A percentile compares a stretch with the other conserved stretches of the same genome.
These are phyloP conservation scores for Castanea crenata DNA, from an alignment of 306 rosid genomes.

Conservation along the genomic window DNA sequence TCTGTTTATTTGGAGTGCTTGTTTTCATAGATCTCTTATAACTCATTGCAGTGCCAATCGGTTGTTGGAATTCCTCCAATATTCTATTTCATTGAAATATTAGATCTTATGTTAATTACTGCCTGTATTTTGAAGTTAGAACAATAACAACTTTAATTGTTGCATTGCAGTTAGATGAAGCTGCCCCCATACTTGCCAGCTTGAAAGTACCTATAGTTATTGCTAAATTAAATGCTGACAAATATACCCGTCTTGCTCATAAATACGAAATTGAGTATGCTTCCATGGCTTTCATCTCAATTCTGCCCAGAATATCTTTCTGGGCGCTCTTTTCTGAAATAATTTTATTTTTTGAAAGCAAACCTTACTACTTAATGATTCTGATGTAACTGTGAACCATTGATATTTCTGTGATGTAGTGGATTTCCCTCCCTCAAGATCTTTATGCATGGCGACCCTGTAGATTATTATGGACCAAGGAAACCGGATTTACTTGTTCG, in stretches of 20 bases:
- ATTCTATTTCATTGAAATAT: neutral
- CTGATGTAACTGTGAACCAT: neutral
- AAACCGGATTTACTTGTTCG: conserved; percentile 80
- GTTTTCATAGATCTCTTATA: neutral
- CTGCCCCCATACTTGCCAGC: conserved; percentile 76
- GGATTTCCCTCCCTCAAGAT: conserved; percentile 77
- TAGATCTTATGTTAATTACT: neutral
- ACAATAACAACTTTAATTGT: conserved; percentile 13
- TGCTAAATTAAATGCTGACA: conserved; percentile 88
- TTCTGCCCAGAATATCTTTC: neutral
- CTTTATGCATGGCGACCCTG: conserved; percentile 72
- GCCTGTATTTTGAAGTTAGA: neutral
- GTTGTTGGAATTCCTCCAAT: neutral
- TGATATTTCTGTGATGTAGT: conserved; percentile 42
- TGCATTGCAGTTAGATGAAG: conserved; percentile 78
- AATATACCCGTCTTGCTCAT: conserved; percentile 57
- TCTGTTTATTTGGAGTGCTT: neutral
- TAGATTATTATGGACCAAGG: conserved; percentile 86
- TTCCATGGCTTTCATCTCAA: conserved; percentile 3
- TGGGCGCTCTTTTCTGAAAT: neutral
- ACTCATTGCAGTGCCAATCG: neutral
- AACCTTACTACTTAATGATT: neutral
- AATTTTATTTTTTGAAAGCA: neutral
- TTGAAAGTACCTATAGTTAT: conserved; percentile 74
- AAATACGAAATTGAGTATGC: conserved; percentile 78